These are phyloP conservation scores for Grosmannia serpens DNA, from an alignment of 2,329 filamentous ascomycete species.

Conservation along the genomic window DNA sequence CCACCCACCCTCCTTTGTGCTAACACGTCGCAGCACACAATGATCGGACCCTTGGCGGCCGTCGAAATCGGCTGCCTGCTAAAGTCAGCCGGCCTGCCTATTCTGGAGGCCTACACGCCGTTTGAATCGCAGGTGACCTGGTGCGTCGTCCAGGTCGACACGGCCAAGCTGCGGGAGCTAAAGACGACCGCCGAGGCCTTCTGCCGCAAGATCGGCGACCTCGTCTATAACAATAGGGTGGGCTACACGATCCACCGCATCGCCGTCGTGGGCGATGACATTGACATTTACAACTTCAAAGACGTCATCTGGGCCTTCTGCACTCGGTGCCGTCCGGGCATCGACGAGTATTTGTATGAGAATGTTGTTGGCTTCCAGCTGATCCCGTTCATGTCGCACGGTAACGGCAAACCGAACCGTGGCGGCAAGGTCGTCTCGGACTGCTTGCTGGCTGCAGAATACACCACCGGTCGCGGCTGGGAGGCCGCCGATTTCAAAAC, in stretches of 20 bases:
- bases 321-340: slow-evolving; percentile 32
- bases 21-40: slow-evolving; percentile 17
- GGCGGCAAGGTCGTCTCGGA: slow-evolving; percentile 36
- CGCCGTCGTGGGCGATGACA: slow-evolving; percentile 35
- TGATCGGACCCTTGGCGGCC: slow-evolving; percentile 22
- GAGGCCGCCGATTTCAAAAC: slow-evolving; percentile 20
- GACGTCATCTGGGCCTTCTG: slow-evolving; percentile 38
- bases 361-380: slow-evolving; percentile 30
- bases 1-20: too few relatives aligned
- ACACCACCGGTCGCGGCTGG: slow-evolving; percentile 23
- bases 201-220: slow-evolving; percentile 26
- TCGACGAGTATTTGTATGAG: slow-evolving; percentile 33
- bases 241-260: slow-evolving; percentile 31
- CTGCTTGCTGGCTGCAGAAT: slow-evolving; percentile 29
- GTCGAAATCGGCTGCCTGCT: slow-evolving; percentile 28
- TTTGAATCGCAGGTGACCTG: slow-evolving; percentile 37
- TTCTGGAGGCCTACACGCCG: slow-evolving; percentile 30
- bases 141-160: slow-evolving; percentile 44
- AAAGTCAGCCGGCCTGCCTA: slow-evolving; percentile 26
- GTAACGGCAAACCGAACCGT: slow-evolving; percentile 16
- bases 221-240: slow-evolving; percentile 30
- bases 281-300: slow-evolving; percentile 32
- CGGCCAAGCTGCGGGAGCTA: slow-evolving; percentile 41
- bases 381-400: slow-evolving; percentile 35
- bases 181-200: slow-evolving; percentile 33